phyloP scores from a whole-genome alignment of 78 protist species.

The Tieghemostelium lacteum region DNA sequence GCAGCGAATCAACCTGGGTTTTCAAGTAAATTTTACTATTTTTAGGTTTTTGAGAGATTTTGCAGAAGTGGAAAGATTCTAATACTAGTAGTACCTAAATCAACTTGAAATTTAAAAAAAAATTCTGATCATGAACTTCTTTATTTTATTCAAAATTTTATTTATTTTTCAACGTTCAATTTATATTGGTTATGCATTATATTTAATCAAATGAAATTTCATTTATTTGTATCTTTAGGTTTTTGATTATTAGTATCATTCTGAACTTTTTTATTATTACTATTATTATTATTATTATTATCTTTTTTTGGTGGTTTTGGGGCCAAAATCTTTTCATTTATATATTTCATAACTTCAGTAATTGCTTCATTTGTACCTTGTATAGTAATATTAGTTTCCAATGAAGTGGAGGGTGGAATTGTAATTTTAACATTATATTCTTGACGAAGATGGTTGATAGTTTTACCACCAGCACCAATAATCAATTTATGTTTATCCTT shows the following conservation, averaged over 20 bases:
- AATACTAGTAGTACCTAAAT: no score
- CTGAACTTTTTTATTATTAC: constrained; percentile 5
- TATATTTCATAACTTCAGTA: constrained; percentile 50
- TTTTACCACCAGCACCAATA: constrained; percentile 74
- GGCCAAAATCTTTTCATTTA: constrained; percentile 48
- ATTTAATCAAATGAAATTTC: no score
- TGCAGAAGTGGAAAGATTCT: no score
- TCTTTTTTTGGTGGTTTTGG: constrained; percentile 1
- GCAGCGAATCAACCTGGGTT: no score
- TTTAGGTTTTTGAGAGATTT: no score
- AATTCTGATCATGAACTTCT: no score
- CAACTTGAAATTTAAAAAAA: no score
- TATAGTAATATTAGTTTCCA: constrained; percentile 6
- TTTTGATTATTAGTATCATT: background rate
- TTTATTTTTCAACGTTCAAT: no score
- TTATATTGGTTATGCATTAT: no score
- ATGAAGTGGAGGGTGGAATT: constrained; percentile 50
- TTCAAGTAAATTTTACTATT: no score
- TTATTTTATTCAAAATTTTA: no score
- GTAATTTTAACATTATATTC: constrained; percentile 34
- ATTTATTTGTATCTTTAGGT: no score
- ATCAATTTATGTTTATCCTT: constrained; percentile 71
- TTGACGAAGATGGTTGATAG: constrained; percentile 39
- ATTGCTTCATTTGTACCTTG: constrained; percentile 32
- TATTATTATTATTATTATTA: constrained; percentile 22